Percentiles rank a stretch among this genome's conserved stretches.
Conservation (phyloP, 495 filamentous ascomycete species). For the Aspergillus indologenus region DNA sequence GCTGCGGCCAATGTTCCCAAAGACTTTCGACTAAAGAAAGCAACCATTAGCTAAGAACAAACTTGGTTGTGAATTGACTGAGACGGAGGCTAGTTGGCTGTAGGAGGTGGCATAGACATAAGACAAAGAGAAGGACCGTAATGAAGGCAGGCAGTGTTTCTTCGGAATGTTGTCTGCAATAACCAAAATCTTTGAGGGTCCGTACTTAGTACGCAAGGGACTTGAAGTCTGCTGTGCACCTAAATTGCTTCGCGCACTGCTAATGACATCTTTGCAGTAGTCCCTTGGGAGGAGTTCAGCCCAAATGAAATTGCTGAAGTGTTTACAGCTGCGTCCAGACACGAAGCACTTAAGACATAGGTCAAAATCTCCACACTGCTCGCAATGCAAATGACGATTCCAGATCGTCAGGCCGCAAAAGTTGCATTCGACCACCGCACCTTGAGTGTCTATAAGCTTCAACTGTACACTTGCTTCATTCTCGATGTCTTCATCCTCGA, state of each 20-base stretch:
- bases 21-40: conserved; percentile 8
- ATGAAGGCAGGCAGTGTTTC: not conserved
- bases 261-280: conserved; percentile 10
- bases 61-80: not conserved
- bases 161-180: not conserved
- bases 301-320: conserved; percentile 18
- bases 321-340: conserved; percentile 24
- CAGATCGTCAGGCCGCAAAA: conserved; percentile 25
- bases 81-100: no score
- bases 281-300: conserved; percentile 17
- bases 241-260: not conserved
- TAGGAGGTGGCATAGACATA: no score
- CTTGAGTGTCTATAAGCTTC: conserved; percentile 21
- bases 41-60: not conserved
- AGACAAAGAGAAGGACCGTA: no score
- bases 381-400: conserved; percentile 26
- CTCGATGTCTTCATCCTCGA: conserved; percentile 18
- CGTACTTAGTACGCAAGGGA: not conserved
- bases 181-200: not conserved
- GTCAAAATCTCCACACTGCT: conserved; percentile 24
- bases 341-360: conserved; percentile 22
- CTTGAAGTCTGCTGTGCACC: not conserved
- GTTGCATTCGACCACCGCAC: conserved; percentile 24
- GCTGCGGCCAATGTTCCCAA: conserved; percentile 16
- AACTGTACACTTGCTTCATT: conserved; percentile 6